Evolutionary conservation across 2,329 filamentous ascomycete species (phyloP), one percentile per base, ranked within the genome.

Genomic region (Pseudopyricularia javanii): DNA sequence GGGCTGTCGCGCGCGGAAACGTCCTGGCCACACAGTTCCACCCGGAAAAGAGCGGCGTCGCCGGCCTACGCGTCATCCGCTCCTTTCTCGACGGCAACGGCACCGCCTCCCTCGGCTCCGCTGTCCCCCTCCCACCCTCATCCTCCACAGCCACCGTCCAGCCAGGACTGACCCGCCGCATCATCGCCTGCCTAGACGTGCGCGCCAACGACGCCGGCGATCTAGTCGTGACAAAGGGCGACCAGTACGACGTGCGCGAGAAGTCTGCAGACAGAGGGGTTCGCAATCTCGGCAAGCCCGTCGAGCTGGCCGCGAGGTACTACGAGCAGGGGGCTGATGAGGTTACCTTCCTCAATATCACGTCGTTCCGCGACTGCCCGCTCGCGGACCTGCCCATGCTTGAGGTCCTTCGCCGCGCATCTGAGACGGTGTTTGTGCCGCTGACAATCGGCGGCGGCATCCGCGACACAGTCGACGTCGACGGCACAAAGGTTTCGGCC

Each of bases 321-420:
- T 98, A 97, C 74, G 85, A 94, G 63, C 89, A 95, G 70, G 93
- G 93, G 55, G 91, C 93, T 12, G 93, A 98, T 68, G 93, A 98
- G 70, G 80, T 98, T 53, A 95, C 91, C 1, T 98, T 98, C 69
- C 78, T 98, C 59, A 98, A 98, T 76, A 98, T 98, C 64, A 98
- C 91, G 1, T 93, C 86, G 20, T 98, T 98, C 79, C 85, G 93
- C 56, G 93, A 97, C 72, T 95, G 90, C 59, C 93, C 93, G 7
- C 70, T 97, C 12, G 88, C 85, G 58, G 93, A 98, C 70, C 74
- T 91, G 3, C 93, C 93, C 7, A 98, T 98, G 93, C 82, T 98
- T 51, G 91, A 98, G 70, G 84, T 98, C 53, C 74, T 98, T 49
- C 82, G 90, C 49, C 80, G 82, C 58, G 89, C 91, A 1, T 93